Evolutionary conservation across 2,329 filamentous ascomycete species (phyloP), one percentile per base, ranked within the genome.

Genomic region (Neophaeococcomyces mojaviensis): DNA sequence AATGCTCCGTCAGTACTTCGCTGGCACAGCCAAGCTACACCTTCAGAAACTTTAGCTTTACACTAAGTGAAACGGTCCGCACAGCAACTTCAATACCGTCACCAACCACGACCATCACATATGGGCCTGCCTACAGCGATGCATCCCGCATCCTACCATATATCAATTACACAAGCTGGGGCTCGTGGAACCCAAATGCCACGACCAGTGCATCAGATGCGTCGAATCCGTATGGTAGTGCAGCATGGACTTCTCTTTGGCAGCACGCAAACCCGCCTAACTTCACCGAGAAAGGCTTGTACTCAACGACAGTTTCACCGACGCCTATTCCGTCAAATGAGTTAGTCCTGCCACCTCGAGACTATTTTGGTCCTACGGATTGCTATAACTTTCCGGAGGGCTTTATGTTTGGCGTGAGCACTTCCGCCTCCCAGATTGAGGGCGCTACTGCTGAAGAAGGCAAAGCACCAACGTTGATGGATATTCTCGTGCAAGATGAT

Each of bases 321-420:
- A 81, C 76, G 0, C 68, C 76, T 0, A 60, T 81, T 1, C 72
- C 76, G 0, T 74, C 66, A 1, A 71, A 63, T 44, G 74, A 80
- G 47, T 65, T 81, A 1, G 62, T 79, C 4, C 64, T 78, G 0
- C 78, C 77, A 0, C 77, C 78, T 0, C 58, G 64, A 1, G 69
- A 74, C 39, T 75, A 74, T 48, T 73, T 76, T 46, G 65, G 64
- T 0, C 68, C 72, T 8, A 52, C 50, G 3, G 53, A 55, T 22
- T 54, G 51, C 41, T 55, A 51, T 20, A 39, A 46, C 39, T 65
- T 68, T 22, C 66, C 65, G 0, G 44, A 58, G 0, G 63, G 64
- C 12, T 73, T 72, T 44, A 59, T 64, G 45, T 71, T 68, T 55
- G 68, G 68, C 1, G 63, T 69, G 32, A 65, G 66, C 8, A 64